Percentiles rank a stretch among this genome's conserved stretches.
Evolutionary conservation across 2,329 filamentous ascomycete species (phyloP).

Genomic region (Penicillium italicum): DNA sequence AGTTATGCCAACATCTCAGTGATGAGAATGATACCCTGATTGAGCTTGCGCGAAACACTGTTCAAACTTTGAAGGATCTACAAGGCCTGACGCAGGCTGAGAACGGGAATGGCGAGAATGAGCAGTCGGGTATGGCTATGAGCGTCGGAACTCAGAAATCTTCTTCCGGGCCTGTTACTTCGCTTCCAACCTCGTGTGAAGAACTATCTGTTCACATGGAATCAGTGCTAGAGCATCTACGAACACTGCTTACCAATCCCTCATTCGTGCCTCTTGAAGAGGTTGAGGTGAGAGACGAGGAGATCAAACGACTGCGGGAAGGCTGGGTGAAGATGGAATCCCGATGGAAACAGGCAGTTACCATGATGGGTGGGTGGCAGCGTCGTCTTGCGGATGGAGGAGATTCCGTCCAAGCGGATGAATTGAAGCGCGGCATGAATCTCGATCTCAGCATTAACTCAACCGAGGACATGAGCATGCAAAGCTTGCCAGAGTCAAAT

Average conservation of each 20-base stretch:
- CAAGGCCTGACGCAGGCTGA: conserved; percentile 48
- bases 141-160: conserved; percentile 23
- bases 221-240: conserved; percentile 72
- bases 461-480: conserved; percentile 15
- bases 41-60: conserved; percentile 65
- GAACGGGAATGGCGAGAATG: conserved; percentile 31
- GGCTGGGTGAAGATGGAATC: conserved; percentile 93
- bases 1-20: conserved; percentile 75
- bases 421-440: conserved; percentile 43
- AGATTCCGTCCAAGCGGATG: conserved; percentile 42
- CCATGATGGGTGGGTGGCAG: conserved; percentile 89
- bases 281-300: conserved; percentile 85
- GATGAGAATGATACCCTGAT: conserved; percentile 89
- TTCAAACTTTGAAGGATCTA: conserved; percentile 62
- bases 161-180: conserved; percentile 33
- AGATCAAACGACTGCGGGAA: conserved; percentile 75
- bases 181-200: conserved; percentile 61
- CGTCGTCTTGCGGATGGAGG: conserved; percentile 61
- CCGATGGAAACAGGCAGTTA: conserved; percentile 83
- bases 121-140: conserved; percentile 28
- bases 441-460: conserved; percentile 38
- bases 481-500: conserved; percentile 20
- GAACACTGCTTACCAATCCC: conserved; percentile 83
- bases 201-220: conserved; percentile 70
- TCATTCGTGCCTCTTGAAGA: conserved; percentile 96